Percentiles rank a stretch among this genome's conserved stretches.
These are phyloP conservation scores for Terfezia boudieri DNA, from an alignment of 495 filamentous ascomycete species.

Conservation along the genomic window DNA sequence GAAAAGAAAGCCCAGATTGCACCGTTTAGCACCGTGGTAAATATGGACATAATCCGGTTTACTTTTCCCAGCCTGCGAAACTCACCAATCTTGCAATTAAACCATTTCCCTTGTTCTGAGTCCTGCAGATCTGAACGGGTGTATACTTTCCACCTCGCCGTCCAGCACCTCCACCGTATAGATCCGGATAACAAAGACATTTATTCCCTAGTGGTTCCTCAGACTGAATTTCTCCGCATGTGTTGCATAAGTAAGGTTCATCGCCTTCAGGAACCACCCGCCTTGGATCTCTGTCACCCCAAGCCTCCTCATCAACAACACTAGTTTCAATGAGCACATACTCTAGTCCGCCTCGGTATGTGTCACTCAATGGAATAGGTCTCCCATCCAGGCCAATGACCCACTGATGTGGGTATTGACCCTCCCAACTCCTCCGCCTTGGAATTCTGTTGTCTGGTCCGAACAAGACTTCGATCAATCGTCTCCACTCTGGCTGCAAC, in stretches of 20 bases:
- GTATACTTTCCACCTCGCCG: neutral
- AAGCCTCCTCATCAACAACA: constrained; percentile 13
- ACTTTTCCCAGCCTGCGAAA: too few species aligned
- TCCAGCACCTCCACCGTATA: constrained; percentile 8
- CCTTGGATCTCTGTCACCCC: constrained; percentile 18
- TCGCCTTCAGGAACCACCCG: neutral
- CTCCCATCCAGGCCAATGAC: constrained; percentile 4
- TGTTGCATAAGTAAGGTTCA: constrained; percentile 7
- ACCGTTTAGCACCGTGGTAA: too few species aligned
- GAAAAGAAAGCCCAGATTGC: neutral
- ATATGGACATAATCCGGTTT: too few species aligned
- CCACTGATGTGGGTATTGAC: constrained; percentile 18
- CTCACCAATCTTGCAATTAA: constrained; percentile 9
- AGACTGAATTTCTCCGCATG: constrained; percentile 15
- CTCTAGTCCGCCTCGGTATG: constrained; percentile 16
- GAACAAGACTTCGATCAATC: constrained; percentile 8
- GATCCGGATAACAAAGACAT: constrained; percentile 15
- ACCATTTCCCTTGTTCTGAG: constrained; percentile 15
- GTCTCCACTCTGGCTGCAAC: constrained; percentile 19
- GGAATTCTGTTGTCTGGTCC: neutral
- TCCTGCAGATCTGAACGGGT: constrained; percentile 17
- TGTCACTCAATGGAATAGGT: constrained; percentile 14
- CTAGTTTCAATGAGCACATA: constrained; percentile 15
- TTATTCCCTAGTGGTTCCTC: constrained; percentile 11
- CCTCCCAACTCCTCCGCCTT: constrained; percentile 5